Percentiles rank a stretch among this genome's conserved stretches.
These are phyloP conservation scores for Schwanniomyces polymorphus DNA, from an alignment of 805 yeast species.

Conservation along the genomic window DNA sequence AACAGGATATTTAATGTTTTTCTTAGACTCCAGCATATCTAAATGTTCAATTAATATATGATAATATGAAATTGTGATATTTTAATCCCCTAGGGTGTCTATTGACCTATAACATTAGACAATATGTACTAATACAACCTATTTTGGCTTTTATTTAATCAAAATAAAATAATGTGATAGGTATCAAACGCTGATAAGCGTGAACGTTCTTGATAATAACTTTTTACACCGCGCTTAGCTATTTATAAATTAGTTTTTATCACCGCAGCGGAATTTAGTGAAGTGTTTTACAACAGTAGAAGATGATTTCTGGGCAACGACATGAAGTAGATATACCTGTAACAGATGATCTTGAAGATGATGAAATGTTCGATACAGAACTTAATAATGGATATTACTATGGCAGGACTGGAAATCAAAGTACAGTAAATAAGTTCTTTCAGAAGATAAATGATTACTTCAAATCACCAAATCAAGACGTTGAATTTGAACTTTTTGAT, in stretches of 20 bases:
- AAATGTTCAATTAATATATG: too few relatives aligned
- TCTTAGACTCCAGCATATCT: too few relatives aligned
- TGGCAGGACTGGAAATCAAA: slow-evolving; percentile 9
- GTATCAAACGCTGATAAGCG: not conserved
- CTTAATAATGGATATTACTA: slow-evolving; percentile 20
- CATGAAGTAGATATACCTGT: slow-evolving; percentile 55
- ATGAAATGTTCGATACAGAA: slow-evolving; percentile 22
- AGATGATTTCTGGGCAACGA: slow-evolving; percentile 18
- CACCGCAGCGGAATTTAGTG: not conserved
- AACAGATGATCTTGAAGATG: slow-evolving; percentile 46
- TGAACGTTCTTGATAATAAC: not conserved
- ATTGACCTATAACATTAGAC: too few relatives aligned
- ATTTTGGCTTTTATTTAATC: too few relatives aligned
- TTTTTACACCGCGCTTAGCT: not conserved
- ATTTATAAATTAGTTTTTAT: not conserved
- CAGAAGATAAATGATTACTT: not conserved
- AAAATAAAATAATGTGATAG: too few relatives aligned
- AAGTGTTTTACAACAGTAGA: not conserved
- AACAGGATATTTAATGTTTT: too few relatives aligned
- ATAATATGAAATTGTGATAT: too few relatives aligned
- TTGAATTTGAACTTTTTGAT: slow-evolving; percentile 6
- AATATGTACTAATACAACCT: too few relatives aligned
- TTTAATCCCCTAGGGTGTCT: too few relatives aligned
- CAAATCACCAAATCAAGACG: not conserved
- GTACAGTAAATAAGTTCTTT: not conserved